phyloP scores from a whole-genome alignment of 768 basidiomycete genomes.

The Dioszegia hungarica region DNA sequence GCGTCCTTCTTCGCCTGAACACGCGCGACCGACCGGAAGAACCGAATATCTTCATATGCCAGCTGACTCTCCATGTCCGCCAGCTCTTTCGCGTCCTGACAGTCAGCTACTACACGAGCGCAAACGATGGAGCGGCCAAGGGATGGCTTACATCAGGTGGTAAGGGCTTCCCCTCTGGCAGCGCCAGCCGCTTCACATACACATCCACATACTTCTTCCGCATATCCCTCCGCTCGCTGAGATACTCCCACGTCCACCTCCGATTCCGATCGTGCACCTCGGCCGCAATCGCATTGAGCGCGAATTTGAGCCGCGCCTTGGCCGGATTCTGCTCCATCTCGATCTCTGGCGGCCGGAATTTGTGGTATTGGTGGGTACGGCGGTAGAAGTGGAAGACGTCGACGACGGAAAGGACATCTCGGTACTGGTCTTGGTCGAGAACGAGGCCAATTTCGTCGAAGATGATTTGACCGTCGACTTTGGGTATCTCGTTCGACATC shows the following conservation, averaged over 20 bases:
- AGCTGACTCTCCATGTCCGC: slow-evolving; percentile 73
- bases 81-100: slow-evolving; percentile 50
- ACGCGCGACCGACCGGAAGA: slow-evolving; percentile 91
- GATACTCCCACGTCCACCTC: slow-evolving; percentile 89
- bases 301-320: slow-evolving; percentile 69
- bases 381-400: slow-evolving; percentile 97
- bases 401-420: slow-evolving; percentile 82
- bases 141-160: slow-evolving; percentile 56
- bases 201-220: slow-evolving; percentile 76
- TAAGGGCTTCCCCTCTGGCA: slow-evolving; percentile 55
- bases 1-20: slow-evolving; percentile 81
- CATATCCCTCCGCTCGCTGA: slow-evolving; percentile 81
- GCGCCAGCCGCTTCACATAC: slow-evolving; percentile 59
- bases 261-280: slow-evolving; percentile 76
- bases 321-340: slow-evolving; percentile 61
- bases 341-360: slow-evolving; percentile 65
- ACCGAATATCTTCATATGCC: slow-evolving; percentile 89
- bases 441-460: slow-evolving; percentile 92
- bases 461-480: slow-evolving; percentile 76
- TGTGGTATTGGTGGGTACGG: slow-evolving; percentile 70
- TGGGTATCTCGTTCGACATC: slow-evolving; percentile 67
- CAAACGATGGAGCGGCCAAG: background rate
- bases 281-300: slow-evolving; percentile 68
- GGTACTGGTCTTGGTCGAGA: slow-evolving; percentile 89
- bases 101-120: background rate